phyloP scores from a whole-genome alignment of 2,329 filamentous ascomycete species.

The Ophiostoma ulmi region DNA sequence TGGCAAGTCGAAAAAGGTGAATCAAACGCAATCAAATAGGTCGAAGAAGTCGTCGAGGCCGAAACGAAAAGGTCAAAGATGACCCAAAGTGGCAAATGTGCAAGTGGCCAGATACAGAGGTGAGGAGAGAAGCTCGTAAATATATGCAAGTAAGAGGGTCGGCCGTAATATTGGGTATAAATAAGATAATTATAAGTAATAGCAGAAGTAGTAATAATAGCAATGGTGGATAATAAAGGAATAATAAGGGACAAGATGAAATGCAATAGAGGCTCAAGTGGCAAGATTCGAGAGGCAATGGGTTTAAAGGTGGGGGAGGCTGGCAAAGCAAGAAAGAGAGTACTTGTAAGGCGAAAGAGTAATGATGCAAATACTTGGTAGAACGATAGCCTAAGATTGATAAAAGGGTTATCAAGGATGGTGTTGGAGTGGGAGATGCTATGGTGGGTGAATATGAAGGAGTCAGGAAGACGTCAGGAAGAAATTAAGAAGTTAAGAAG shows the following conservation, averaged over 20 bases:
- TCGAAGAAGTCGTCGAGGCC: neutral
- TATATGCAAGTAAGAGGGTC: slow-evolving; percentile 14
- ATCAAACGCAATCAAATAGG: neutral
- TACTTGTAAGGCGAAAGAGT: neutral
- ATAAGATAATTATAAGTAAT: neutral
- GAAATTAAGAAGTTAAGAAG: neutral
- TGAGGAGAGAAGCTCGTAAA: neutral
- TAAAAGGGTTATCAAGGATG: slow-evolving; percentile 3
- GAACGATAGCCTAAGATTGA: neutral
- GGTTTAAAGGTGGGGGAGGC: neutral
- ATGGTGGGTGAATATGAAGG: neutral
- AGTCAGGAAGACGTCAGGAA: neutral
- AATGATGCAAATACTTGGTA: neutral
- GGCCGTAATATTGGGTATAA: neutral
- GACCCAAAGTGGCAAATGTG: slow-evolving; percentile 11
- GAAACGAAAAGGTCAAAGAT: neutral
- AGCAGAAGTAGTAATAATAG: neutral
- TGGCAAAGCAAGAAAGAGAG: neutral
- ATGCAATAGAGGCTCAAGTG: neutral
- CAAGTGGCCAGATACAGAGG: slow-evolving; percentile 4
- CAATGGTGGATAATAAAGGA: neutral
- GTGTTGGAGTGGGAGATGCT: neutral
- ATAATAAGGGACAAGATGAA: neutral
- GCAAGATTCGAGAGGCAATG: neutral
- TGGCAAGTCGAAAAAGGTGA: slow-evolving; percentile 11